These are phyloP conservation scores for Ottelia alismoides DNA, from an alignment of 106 monocot genomes.

Conservation along the genomic window DNA sequence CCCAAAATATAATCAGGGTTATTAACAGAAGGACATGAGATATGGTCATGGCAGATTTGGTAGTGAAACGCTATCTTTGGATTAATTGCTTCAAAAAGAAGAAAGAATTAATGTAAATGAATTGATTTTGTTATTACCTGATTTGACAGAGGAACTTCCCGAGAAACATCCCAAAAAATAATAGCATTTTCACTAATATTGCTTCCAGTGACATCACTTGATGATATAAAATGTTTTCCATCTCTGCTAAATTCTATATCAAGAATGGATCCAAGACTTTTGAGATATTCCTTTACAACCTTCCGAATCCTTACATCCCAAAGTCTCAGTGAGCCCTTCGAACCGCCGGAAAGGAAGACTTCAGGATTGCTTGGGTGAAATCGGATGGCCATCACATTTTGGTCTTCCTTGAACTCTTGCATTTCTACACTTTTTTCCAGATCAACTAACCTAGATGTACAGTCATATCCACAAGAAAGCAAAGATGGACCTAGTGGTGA, in stretches of 20 bases:
- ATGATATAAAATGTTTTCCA: slow-evolving; percentile 59
- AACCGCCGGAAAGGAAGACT: slow-evolving; percentile 75
- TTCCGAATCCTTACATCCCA: slow-evolving; percentile 58
- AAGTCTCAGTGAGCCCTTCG: too few relatives aligned
- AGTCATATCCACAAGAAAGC: slow-evolving; percentile 81
- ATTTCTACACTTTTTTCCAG: slow-evolving; percentile 57
- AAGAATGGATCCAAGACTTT: slow-evolving; percentile 56
- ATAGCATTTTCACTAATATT: slow-evolving; percentile 67
- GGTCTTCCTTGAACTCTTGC: slow-evolving; percentile 52
- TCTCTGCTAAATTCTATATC: too few relatives aligned
- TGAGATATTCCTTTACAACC: slow-evolving; percentile 37
- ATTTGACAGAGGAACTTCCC: slow-evolving; percentile 75
- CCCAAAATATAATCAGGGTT: too few relatives aligned
- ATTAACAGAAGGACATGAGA: background rate
- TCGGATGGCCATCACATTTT: slow-evolving; percentile 41
- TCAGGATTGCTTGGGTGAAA: slow-evolving; percentile 45
- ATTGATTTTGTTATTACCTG: too few relatives aligned
- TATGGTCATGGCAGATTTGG: background rate
- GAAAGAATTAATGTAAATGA: too few relatives aligned
- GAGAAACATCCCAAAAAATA: slow-evolving; percentile 68
- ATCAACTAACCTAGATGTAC: slow-evolving; percentile 52
- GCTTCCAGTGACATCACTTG: slow-evolving; percentile 65
- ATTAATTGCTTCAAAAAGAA: background rate
- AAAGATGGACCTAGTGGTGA: slow-evolving; percentile 37
- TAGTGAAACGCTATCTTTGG: background rate